Conservation (phyloP, 257 asterid species). For the Primulina huaijiensis region DNA sequence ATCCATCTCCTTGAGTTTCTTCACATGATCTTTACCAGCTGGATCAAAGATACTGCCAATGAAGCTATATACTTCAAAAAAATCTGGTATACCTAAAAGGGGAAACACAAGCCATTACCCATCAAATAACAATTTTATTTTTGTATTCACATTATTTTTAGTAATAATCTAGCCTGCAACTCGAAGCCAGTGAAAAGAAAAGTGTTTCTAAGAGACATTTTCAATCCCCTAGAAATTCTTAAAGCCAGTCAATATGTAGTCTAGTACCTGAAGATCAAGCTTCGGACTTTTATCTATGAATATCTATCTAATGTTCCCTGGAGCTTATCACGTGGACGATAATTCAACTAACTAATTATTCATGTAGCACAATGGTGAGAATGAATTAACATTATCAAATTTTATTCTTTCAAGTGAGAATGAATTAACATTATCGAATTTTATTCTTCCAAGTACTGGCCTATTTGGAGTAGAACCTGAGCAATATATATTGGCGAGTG, state of each 20-base stretch:
- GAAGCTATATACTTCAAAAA: conserved; percentile 90
- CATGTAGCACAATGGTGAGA: neutral
- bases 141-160: neutral
- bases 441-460: neutral
- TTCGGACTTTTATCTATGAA: too few species aligned
- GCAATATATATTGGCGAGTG: neutral
- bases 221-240: conserved; percentile 2
- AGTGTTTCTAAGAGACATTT: neutral
- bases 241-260: neutral
- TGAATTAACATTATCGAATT: neutral
- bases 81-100: conserved; percentile 77
- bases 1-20: conserved; percentile 97
- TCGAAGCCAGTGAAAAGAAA: conserved; percentile 2
- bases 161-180: neutral
- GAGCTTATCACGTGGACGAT: neutral
- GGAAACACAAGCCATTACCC: conserved; percentile 15
- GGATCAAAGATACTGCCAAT: conserved; percentile 97
- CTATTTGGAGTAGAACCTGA: neutral
- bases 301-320: neutral
- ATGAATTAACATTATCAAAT: neutral
- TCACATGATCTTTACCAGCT: conserved; percentile 62
- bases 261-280: neutral
- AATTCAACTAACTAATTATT: neutral
- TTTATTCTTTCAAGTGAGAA: too few species aligned
- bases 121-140: too few species aligned